phyloP scores from a whole-genome alignment of 2,329 filamentous ascomycete genomes.

The Diaporthe amygdali region DNA sequence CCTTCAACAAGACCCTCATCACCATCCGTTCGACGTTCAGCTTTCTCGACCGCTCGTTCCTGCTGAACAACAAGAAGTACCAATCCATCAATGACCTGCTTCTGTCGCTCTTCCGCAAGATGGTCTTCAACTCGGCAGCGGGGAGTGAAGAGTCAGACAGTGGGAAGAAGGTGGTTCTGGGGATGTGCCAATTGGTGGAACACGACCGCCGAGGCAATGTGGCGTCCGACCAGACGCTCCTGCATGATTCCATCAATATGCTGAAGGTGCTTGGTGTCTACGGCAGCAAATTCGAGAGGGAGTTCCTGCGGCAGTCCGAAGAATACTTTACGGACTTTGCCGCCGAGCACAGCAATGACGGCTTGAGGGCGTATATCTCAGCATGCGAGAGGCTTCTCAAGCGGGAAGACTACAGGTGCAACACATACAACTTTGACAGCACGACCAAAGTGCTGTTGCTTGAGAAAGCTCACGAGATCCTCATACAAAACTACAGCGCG shows the following conservation, averaged over 20 bases:
- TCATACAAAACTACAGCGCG: conserved; percentile 72
- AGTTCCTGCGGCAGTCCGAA: conserved; percentile 71
- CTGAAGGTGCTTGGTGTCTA: conserved; percentile 87
- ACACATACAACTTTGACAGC: conserved; percentile 80
- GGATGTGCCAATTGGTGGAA: conserved; percentile 78
- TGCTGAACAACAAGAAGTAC: conserved; percentile 74
- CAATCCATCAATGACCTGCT: conserved; percentile 82
- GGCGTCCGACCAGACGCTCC: conserved; percentile 66
- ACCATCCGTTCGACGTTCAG: conserved; percentile 89
- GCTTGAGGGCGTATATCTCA: conserved; percentile 77
- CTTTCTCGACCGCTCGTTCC: conserved; percentile 89
- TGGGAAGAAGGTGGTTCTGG: conserved; percentile 47
- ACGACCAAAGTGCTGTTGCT: conserved; percentile 82
- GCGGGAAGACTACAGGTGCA: conserved; percentile 77
- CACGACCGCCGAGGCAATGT: conserved; percentile 67
- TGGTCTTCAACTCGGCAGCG: conserved; percentile 48
- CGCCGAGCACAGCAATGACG: conserved; percentile 64
- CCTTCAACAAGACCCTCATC: conserved; percentile 73
- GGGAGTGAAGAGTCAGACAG: conserved; percentile 23
- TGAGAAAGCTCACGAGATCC: conserved; percentile 71
- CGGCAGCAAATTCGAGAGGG: conserved; percentile 77
- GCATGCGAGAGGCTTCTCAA: conserved; percentile 72
- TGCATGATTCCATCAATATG: conserved; percentile 80
- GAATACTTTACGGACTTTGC: conserved; percentile 74
- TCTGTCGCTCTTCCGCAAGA: conserved; percentile 74